Percentiles rank a stretch among this genome's conserved stretches.
phyloP scores from a whole-genome alignment of 768 basidiomycete species.

The Lentinula detonsa region DNA sequence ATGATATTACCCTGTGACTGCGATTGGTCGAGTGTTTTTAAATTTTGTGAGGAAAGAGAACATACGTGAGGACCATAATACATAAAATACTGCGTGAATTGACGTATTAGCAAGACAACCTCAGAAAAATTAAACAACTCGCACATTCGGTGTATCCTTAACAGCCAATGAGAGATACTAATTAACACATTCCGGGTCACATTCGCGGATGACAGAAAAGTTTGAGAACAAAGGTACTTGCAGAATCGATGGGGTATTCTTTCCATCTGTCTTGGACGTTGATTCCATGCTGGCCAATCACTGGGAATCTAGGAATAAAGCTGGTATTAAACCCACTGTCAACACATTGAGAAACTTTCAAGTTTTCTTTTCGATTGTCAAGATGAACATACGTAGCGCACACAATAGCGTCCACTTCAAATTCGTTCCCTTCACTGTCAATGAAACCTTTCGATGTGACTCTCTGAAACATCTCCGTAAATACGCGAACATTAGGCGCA shows the following conservation, averaged over 20 bases:
- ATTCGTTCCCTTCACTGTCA: constrained; percentile 32
- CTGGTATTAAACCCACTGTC: constrained; percentile 18
- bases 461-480: constrained; percentile 32
- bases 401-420: constrained; percentile 39
- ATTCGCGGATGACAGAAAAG: background rate
- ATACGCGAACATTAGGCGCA: constrained; percentile 38
- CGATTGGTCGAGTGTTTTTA: background rate
- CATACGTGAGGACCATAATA: constrained; percentile 16
- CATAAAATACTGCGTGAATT: constrained; percentile 13
- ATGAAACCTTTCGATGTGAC: constrained; percentile 40
- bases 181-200: background rate
- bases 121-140: background rate
- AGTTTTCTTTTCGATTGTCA: background rate
- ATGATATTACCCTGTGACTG: background rate
- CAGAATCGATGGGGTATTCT: constrained; percentile 17
- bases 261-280: constrained; percentile 19
- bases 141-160: constrained; percentile 16
- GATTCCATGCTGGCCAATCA: constrained; percentile 13
- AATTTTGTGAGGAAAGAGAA: background rate
- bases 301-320: constrained; percentile 16
- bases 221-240: background rate
- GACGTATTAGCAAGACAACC: background rate
- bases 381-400: constrained; percentile 35
- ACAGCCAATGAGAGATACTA: constrained; percentile 18
- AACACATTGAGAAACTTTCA: background rate